phyloP scores from a whole-genome alignment of 257 asterid genomes.

The Plantago major region DNA sequence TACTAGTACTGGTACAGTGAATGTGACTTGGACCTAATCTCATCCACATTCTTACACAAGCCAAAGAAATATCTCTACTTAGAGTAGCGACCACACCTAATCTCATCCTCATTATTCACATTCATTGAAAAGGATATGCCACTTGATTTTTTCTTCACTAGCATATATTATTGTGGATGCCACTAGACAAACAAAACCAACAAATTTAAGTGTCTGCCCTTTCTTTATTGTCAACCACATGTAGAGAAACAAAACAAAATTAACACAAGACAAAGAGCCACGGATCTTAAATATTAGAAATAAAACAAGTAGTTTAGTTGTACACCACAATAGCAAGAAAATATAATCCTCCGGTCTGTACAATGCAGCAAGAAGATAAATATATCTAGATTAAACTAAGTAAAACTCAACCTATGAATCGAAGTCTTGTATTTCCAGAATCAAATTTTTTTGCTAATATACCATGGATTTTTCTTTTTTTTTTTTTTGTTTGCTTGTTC shows the following conservation, averaged over 20 bases:
- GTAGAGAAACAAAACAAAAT: conserved; percentile 15
- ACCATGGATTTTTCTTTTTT: conserved; percentile 12
- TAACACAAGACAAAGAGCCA: conserved; percentile 8
- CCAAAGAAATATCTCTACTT: conserved; percentile 19
- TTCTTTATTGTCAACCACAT: conserved; percentile 28
- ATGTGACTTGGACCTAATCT: conserved; percentile 26
- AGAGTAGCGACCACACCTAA: conserved; percentile 15
- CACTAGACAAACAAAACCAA: conserved; percentile 23
- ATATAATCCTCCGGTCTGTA: conserved; percentile 50
- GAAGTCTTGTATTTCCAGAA: conserved; percentile 22
- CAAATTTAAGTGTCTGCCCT: conserved; percentile 15
- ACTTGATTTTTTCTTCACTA: conserved; percentile 2
- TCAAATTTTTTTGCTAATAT: conserved; percentile 19
- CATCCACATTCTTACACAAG: conserved; percentile 22
- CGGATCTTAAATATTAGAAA: conserved; percentile 28
- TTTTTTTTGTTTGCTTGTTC: neutral
- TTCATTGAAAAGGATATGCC: conserved; percentile 13
- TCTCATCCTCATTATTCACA: conserved; percentile 5
- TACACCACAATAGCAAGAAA: conserved; percentile 48
- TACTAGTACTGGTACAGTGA: conserved; percentile 16
- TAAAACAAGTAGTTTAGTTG: conserved; percentile 24
- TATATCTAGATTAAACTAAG: conserved; percentile 25
- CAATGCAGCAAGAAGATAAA: conserved; percentile 31
- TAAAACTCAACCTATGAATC: conserved; percentile 32
- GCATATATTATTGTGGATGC: conserved; percentile 6